Evolutionary conservation across 2,329 filamentous ascomycete species (phyloP).

Genomic region (Fusarium albosuccineum): DNA sequence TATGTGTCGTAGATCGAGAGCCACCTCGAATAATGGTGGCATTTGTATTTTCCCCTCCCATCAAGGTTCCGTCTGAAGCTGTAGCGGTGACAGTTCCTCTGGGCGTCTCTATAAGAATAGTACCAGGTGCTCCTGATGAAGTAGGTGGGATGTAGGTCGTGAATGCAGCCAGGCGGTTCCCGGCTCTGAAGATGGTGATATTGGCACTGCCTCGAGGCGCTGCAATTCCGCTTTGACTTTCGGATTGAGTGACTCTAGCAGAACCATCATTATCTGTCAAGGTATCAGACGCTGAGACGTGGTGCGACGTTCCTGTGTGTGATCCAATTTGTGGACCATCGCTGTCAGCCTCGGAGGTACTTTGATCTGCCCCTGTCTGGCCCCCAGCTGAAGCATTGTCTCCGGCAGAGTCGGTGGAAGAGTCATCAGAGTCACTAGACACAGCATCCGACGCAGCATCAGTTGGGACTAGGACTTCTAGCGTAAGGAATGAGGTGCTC

Average conservation of each 20-base stretch:
- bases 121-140: too few species aligned
- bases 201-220: background rate
- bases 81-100: too few species aligned
- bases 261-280: background rate
- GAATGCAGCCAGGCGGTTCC: background rate
- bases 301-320: too few species aligned
- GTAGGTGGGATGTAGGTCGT: constrained; percentile 19
- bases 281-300: too few species aligned
- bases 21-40: too few species aligned
- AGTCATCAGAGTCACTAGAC: background rate
- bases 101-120: too few species aligned
- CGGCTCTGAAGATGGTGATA: constrained; percentile 27
- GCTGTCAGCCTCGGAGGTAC: too few species aligned
- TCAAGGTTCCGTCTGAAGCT: too few species aligned
- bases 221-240: background rate
- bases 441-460: background rate
- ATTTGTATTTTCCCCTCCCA: too few species aligned
- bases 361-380: too few species aligned
- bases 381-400: background rate
- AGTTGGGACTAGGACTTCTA: background rate
- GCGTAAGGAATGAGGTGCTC: background rate
- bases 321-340: too few species aligned
- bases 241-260: background rate
- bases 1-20: too few species aligned
- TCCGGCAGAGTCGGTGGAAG: background rate